phyloP scores from a whole-genome alignment of 129 eudicot species.

The Kitagawia praeruptora region DNA sequence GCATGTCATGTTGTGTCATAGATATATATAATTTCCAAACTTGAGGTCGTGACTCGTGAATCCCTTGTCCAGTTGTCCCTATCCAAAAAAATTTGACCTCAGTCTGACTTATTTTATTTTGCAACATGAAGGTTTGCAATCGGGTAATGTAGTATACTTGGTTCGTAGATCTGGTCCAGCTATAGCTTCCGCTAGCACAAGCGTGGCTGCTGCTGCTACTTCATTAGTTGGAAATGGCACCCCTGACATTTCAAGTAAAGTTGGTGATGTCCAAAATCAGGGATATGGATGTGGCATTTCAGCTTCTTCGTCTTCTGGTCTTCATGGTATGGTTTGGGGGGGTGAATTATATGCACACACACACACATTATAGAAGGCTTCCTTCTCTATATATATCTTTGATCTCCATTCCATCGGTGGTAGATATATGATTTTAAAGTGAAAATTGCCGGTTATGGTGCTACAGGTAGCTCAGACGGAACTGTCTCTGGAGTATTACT shows the following conservation, averaged over 20 bases:
- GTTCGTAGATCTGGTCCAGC: background rate
- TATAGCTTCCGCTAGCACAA: constrained; percentile 3
- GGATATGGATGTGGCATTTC: background rate
- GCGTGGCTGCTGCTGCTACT: constrained; percentile 10
- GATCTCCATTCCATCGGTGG: background rate
- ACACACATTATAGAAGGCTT: background rate
- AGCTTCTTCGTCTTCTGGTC: background rate
- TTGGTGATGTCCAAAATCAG: background rate
- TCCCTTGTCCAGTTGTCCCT: background rate
- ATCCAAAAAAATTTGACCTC: background rate
- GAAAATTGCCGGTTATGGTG: background rate
- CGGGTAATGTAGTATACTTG: background rate
- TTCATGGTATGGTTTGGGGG: background rate
- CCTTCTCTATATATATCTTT: background rate
- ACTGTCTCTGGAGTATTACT: background rate
- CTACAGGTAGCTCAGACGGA: background rate
- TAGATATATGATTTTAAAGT: background rate
- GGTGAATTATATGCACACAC: background rate
- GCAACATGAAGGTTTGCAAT: background rate
- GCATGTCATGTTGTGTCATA: background rate
- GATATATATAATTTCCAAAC: too few relatives aligned
- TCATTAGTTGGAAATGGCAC: background rate
- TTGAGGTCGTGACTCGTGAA: background rate
- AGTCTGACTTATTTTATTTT: background rate
- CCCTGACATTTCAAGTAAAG: background rate